Evolutionary conservation across 2,329 filamentous ascomycete genomes (phyloP).

Genomic region (Thielaviopsis musarum): DNA sequence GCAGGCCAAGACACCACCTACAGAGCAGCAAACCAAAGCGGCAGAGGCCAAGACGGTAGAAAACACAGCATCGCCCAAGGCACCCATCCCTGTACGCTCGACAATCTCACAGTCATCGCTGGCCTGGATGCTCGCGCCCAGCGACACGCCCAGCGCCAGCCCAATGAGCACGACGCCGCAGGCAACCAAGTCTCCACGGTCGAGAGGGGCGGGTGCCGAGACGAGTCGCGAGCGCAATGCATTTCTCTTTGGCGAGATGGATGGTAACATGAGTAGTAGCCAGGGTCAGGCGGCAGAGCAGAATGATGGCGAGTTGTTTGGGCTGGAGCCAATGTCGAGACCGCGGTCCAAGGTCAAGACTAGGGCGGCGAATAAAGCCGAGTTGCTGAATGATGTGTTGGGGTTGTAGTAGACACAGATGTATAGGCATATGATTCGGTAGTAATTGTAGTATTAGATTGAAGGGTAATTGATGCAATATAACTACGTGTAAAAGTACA

Average conservation of each 20-base stretch:
- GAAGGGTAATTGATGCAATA: not conserved
- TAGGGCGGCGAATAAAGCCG: constrained; percentile 28
- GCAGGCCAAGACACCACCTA: too few species aligned
- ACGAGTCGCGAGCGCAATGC: constrained; percentile 37
- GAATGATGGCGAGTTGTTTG: constrained; percentile 30
- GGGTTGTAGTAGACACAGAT: not conserved
- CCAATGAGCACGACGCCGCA: constrained; percentile 14
- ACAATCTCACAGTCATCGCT: constrained; percentile 59
- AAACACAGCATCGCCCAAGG: not conserved
- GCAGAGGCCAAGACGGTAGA: not conserved
- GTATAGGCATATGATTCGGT: not conserved
- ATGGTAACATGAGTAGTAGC: constrained; percentile 23
- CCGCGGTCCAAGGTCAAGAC: not conserved
- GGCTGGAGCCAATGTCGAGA: constrained; percentile 30
- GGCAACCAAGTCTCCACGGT: constrained; percentile 18
- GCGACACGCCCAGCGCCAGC: constrained; percentile 21
- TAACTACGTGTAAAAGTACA: too few species aligned
- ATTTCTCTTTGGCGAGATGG: constrained; percentile 40
- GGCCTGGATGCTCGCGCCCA: constrained; percentile 58
- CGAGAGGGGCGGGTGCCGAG: constrained; percentile 9
- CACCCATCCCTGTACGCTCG: constrained; percentile 41
- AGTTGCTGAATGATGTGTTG: not conserved
- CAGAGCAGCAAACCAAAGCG: not conserved
- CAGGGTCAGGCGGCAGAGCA: constrained; percentile 12
- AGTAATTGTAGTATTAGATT: not conserved